Percentiles rank a stretch among this genome's conserved stretches.
These are phyloP conservation scores for Tuber brumale DNA, from an alignment of 495 filamentous ascomycete genomes.

Conservation along the genomic window DNA sequence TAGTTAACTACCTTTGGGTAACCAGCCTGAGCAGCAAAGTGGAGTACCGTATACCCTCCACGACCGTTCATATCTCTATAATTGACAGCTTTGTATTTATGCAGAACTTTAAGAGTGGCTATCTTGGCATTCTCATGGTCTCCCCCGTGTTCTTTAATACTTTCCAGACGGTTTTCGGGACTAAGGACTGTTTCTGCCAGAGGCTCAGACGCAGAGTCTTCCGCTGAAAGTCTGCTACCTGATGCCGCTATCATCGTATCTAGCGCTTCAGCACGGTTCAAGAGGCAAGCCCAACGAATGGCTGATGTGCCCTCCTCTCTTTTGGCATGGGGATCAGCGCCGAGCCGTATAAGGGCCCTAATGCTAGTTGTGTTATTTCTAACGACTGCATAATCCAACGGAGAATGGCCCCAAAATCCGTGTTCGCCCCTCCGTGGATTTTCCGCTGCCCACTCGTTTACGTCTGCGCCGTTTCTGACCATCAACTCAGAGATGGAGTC, in stretches of 20 bases:
- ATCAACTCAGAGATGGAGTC: not conserved
- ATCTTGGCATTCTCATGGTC: not conserved
- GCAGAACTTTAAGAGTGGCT: not conserved
- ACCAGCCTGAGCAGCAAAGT: not conserved
- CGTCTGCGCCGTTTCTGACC: not conserved
- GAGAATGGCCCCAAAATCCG: not conserved
- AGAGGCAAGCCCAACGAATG: not conserved
- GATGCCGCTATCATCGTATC: not conserved
- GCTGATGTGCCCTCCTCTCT: not conserved
- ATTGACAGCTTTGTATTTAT: constrained; percentile 3
- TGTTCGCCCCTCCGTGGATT: not conserved
- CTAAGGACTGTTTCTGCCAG: not conserved
- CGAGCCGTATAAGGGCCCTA: not conserved
- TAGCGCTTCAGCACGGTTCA: not conserved
- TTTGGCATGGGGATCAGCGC: not conserved
- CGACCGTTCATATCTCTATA: not conserved
- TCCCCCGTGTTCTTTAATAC: not conserved
- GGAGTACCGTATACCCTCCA: not conserved
- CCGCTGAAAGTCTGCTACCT: not conserved
- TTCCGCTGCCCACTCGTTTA: not conserved
- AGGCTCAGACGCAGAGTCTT: not conserved
- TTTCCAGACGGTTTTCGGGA: not conserved
- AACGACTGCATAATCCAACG: not conserved
- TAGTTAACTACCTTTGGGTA: not conserved
- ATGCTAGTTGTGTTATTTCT: not conserved